Evolutionary conservation across 2,329 filamentous ascomycete species (phyloP), one percentile per base, ranked within the genome.

Genomic region (Aspergillus viridinutans): DNA sequence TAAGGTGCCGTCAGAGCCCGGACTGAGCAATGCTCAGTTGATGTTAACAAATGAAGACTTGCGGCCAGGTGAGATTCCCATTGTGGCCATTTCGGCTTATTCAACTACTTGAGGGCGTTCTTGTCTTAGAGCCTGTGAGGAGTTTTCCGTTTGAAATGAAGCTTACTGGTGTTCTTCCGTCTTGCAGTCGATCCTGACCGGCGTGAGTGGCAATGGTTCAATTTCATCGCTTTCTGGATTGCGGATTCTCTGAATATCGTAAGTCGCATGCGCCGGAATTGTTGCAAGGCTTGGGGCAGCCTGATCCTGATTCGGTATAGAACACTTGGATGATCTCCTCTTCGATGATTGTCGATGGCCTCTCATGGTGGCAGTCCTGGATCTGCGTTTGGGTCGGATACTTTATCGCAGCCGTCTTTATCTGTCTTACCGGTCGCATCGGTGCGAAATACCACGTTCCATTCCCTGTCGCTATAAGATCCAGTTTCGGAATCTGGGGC

Each of bases 251-350:
- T 92, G 78, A 93, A 93, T 72, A 90, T 94, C 70, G 80, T 81
- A 65, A 68, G 76, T 64, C 10, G 6, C 2, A 35, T 21, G 35
- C 43, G 45, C 29, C 29, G 20, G 43, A 21, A 25, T 21, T 45
- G 43, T 7, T 14, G 9, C 21, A 17, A 17, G 12, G 43, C 6
- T 26, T 28, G 49, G 47, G 29, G 21, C 53, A 40, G 23, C 40
- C 52, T 49, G 21, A 43, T n/a, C 9, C 20, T 43, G 29, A 47
- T 3, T 8, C 29, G 4, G 68, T 49, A 63, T 55, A 85, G 76
- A 94, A 93, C 74, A 94, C 90, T 1, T 95, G 90, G 92, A 96
- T 95, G 90, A 94, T 95, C 61, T 89, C 90, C 0, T 90, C 89
- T 1, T 86, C 89, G 40, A 92, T 91, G 84, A 90, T 95, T 35